These are phyloP conservation scores for Smittium mucronatum DNA, from an alignment of 371 early-diverging fungal genomes.

Conservation along the genomic window DNA sequence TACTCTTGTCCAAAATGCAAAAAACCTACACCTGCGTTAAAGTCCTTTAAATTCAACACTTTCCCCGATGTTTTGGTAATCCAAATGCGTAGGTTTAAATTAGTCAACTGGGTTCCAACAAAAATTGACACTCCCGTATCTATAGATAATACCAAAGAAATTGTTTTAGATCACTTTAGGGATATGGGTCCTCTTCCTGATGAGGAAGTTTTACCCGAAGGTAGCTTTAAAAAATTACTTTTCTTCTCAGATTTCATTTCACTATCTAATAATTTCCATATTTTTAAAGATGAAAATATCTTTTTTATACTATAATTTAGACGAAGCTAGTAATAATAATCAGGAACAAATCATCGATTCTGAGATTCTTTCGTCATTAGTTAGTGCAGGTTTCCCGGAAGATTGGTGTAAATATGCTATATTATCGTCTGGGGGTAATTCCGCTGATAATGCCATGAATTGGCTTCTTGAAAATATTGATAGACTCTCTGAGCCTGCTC, in stretches of 20 bases:
- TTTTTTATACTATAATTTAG: too few relatives aligned
- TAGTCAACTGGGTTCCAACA: constrained; percentile 77
- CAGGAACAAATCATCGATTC: constrained; percentile 37
- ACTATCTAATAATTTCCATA: too few relatives aligned
- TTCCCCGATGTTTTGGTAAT: constrained; percentile 77
- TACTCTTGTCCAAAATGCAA: constrained; percentile 73
- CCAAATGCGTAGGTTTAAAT: constrained; percentile 70
- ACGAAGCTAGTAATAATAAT: too few relatives aligned
- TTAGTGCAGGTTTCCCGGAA: constrained; percentile 84
- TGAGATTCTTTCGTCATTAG: constrained; percentile 51
- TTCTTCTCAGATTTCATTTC: background rate
- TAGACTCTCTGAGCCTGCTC: constrained; percentile 38
- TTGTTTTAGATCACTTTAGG: background rate
- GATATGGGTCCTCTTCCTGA: background rate
- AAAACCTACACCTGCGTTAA: constrained; percentile 46
- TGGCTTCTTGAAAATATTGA: constrained; percentile 95
- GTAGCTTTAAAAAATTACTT: background rate
- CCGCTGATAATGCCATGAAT: constrained; percentile 77
- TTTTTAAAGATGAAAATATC: too few relatives aligned
- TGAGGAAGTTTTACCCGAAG: constrained; percentile 11
- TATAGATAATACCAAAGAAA: constrained; percentile 33
- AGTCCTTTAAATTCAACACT: constrained; percentile 28
- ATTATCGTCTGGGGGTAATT: constrained; percentile 60
- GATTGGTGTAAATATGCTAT: constrained; percentile 69
- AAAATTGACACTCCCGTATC: constrained; percentile 56